Base-by-base conservation (phyloP, 2,329 filamentous ascomycete species). In the Raffaelea ambrosiae region DNA sequence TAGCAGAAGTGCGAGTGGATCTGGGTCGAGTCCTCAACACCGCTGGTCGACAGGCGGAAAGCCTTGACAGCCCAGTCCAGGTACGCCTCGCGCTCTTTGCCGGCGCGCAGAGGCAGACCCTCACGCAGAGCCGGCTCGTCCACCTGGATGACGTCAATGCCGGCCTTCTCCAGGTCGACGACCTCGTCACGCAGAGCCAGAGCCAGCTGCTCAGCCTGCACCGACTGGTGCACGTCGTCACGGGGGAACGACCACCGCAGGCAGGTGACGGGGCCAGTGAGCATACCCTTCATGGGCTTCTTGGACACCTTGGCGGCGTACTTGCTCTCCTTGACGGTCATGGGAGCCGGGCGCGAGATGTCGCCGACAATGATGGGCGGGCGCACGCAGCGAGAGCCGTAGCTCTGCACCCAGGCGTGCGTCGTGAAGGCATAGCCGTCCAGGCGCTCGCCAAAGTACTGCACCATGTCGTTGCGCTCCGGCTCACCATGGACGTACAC, bases 1-100 rank as follows among this genome's bases (percentile, higher is more conserved):
- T 98, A 98, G 73, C 93, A 98, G 87, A 98, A 98, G 80, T 98
- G 93, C 55, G 90, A 96, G 85, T 98, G 93, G 70, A 98, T 96
- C 81, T 98, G 93, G 59, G 93, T 98, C 51, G 85, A 87, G 71
- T 98, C 88, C 73, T 89, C 74, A 53, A 98, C 91, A 68, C 89
- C 93, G 52, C 89, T 83, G 61, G 90, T 94, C 57, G 91, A 84
- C 58, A 98, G 88, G 69, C 88, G 89, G 89, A 98, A 98, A 61
- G 90, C 89, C 75, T 95, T 84, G 63, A 98, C 93, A 53, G 93
- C 93, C 93, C 93, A 98, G 61, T 85, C 76, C 59, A 98, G 84
- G 82, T 98, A 98, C 64, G 88, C 88, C 68, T 95, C 88, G 67
- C 93, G 91, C 79, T 96, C 93, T 71, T 86, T 83, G 64, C 93